Evolutionary conservation across 192 early-diverging fungal genomes (phyloP).

Genomic region (Coemansia sp.): DNA sequence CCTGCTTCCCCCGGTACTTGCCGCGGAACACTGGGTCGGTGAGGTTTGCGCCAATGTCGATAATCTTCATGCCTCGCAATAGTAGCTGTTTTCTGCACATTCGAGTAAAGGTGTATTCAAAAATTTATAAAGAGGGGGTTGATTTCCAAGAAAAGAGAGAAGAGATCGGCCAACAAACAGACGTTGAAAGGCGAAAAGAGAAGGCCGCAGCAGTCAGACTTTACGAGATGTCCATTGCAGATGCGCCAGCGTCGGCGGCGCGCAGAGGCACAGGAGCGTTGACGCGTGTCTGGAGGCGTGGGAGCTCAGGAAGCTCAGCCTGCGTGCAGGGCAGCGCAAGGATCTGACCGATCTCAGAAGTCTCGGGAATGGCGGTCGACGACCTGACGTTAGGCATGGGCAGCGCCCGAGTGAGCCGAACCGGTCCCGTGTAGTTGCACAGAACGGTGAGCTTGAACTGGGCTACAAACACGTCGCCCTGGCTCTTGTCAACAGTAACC

Average conservation of each 20-base stretch:
- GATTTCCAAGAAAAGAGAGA: neutral
- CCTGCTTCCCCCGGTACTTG: slow-evolving; percentile 73
- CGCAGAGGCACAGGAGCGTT: slow-evolving; percentile 25
- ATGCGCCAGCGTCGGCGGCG: neutral
- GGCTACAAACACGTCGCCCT: slow-evolving; percentile 58
- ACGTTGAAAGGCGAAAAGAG: neutral
- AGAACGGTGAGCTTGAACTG: slow-evolving; percentile 76
- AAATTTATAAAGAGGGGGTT: neutral
- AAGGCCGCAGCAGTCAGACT: neutral
- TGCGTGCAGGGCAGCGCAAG: slow-evolving; percentile 40
- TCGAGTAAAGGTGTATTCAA: neutral
- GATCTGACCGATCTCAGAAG: slow-evolving; percentile 49
- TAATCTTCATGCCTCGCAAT: slow-evolving; percentile 28
- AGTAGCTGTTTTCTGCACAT: slow-evolving; percentile 2
- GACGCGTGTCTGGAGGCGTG: slow-evolving; percentile 36
- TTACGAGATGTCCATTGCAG: slow-evolving; percentile 34
- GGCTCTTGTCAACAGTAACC: slow-evolving; percentile 57
- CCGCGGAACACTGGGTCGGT: slow-evolving; percentile 86
- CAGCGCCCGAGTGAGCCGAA: slow-evolving; percentile 65
- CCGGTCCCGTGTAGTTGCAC: slow-evolving; percentile 59
- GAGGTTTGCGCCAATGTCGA: slow-evolving; percentile 88
- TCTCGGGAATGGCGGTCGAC: slow-evolving; percentile 54
- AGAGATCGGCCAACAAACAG: neutral
- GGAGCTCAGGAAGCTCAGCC: slow-evolving; percentile 39
- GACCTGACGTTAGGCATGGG: slow-evolving; percentile 80